These are phyloP conservation scores for Cucurbita pepo DNA, from an alignment of 306 rosid genomes.

Conservation along the genomic window DNA sequence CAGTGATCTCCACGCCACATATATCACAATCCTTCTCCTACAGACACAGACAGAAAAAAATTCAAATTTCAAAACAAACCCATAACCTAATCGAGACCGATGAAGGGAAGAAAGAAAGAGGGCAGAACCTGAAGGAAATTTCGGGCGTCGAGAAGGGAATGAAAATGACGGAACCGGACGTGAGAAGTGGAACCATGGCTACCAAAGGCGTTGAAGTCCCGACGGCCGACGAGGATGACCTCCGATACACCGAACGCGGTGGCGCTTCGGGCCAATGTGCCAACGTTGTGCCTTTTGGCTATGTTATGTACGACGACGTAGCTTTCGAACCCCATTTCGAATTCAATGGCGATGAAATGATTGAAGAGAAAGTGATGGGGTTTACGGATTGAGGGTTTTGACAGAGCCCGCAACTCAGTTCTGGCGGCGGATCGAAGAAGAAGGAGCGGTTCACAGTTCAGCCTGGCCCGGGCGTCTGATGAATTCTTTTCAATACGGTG, in stretches of 20 bases:
- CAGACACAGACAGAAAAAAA: neutral
- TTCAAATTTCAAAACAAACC: neutral
- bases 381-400: neutral
- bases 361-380: neutral
- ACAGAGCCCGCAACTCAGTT: neutral
- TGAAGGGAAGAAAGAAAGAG: neutral
- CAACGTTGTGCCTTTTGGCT: conserved; percentile 79
- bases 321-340: conserved; percentile 37
- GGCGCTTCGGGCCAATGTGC: conserved; percentile 85
- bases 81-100: neutral
- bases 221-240: conserved; percentile 66
- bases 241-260: conserved; percentile 84
- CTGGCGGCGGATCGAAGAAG: neutral
- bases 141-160: conserved; percentile 65
- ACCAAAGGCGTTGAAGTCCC: conserved; percentile 82
- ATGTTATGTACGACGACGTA: conserved; percentile 85
- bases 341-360: neutral
- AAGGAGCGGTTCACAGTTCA: neutral
- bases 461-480: no score
- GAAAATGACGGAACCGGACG: conserved; percentile 75
- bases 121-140: conserved; percentile 37
- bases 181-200: conserved; percentile 86
- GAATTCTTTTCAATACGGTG: neutral
- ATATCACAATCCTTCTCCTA: conserved; percentile 71
- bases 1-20: conserved; percentile 87